A percentile compares a stretch with the other conserved stretches of the same genome.
Conservation (phyloP, 1,139 yeast species). For the Geotrichum fermentans region DNA sequence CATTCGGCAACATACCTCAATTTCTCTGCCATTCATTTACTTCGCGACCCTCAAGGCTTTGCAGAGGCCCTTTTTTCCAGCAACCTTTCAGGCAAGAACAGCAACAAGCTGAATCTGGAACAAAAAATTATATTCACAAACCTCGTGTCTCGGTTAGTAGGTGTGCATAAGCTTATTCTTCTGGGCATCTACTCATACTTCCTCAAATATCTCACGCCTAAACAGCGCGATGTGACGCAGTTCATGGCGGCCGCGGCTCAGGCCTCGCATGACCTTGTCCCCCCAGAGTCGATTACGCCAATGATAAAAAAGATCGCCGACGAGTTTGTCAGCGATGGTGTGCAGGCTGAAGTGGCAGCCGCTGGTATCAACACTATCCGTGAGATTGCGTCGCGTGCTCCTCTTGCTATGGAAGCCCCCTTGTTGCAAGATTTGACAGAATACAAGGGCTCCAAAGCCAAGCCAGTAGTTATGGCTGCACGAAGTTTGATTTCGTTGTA, state of each 20-base stretch:
- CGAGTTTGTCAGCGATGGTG: conserved; percentile 97
- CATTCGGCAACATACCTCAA: conserved; percentile 65
- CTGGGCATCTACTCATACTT: conserved; percentile 85
- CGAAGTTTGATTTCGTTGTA: conserved; percentile 79
- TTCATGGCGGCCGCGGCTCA: conserved; percentile 96
- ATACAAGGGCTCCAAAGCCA: conserved; percentile 88
- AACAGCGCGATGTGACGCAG: conserved; percentile 89
- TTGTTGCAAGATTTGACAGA: conserved; percentile 83
- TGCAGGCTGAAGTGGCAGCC: conserved; percentile 94
- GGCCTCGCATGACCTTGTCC: conserved; percentile 92
- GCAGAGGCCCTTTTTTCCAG: conserved; percentile 75
- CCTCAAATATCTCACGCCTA: conserved; percentile 85
- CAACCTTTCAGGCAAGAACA: conserved; percentile 63
- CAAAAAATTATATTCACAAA: conserved; percentile 87
- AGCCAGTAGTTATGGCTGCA: conserved; percentile 92
- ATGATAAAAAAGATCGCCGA: conserved; percentile 90
- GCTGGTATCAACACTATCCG: conserved; percentile 95
- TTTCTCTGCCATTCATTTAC: conserved; percentile 86
- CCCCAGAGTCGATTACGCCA: conserved; percentile 80
- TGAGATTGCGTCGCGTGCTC: conserved; percentile 88
- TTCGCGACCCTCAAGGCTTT: conserved; percentile 96
- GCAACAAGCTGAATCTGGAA: conserved; percentile 65
- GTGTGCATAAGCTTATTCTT: conserved; percentile 88
- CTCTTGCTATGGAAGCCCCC: conserved; percentile 83
- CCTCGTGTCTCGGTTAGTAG: conserved; percentile 78